Base-by-base conservation (phyloP, 352 stramenopile species). In the Phytophthora fragariae region DNA sequence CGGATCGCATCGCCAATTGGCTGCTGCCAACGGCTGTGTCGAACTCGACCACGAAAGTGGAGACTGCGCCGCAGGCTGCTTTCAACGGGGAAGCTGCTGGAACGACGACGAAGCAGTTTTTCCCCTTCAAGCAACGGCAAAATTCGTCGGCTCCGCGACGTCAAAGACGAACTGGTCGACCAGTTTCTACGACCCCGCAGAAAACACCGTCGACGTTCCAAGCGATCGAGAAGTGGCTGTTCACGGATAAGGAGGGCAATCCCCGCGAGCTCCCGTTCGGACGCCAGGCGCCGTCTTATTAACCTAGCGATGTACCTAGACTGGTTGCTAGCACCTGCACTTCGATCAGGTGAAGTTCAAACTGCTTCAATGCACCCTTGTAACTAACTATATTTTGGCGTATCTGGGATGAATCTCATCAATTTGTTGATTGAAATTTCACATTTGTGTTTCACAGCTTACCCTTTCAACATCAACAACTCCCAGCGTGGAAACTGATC, bases 181-280 rank as follows among this genome's bases (percentile, higher is more conserved):
- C 63, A 11, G 19, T 49, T 57, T 57, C 61, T 35, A 17, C 62
- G 3, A 54, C 62, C 29, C 33, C 57, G 50, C 71, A 76, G 53
- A 81, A 80, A 5, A 70, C 76, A 6, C 65, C 82, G 15, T 78
- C 80, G 7, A 24, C 79, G 1, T 54, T 88, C 8, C 73, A 81
- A 68, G 68, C 75, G 2, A 77, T 92, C 15, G 79, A 90, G 52
- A 80, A 92, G 50, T 90, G 82, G 82, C 62, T 92, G 14, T 92
- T 89, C 57, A 81, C 72, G 0, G 79, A 88, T 17, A 79, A 77
- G 29, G 76, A 84, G 27, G 75, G 76, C 33, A 84, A 79, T 3
- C 65, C 73, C 44, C 73, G 66, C 67, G 71, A 76, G 1, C 47
- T 75, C 41, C 72, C 68, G 39, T 78, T 84, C 52, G 74, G 67